A percentile compares a stretch with the other conserved stretches of the same genome.
These are phyloP conservation scores for Neobulgaria alba DNA, from an alignment of 2,329 filamentous ascomycete species.

Conservation along the genomic window DNA sequence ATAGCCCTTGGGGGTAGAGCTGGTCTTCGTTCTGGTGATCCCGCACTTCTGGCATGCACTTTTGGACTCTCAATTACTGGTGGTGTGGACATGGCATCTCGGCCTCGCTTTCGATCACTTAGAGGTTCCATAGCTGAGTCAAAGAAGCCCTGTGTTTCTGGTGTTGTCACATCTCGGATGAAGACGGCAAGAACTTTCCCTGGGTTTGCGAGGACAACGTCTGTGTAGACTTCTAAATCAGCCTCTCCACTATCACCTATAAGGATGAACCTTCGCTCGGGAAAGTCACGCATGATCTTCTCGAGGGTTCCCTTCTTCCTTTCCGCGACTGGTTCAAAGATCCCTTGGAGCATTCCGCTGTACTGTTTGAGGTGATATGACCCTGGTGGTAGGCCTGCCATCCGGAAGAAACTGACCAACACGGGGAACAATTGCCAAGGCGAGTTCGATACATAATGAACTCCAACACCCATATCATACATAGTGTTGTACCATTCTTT, in stretches of 20 bases:
- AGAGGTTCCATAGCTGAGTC: constrained; percentile 38
- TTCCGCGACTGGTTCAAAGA: constrained; percentile 95
- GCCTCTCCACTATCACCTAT: constrained; percentile 95
- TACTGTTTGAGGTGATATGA: constrained; percentile 97
- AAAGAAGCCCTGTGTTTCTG: constrained; percentile 66
- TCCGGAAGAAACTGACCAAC: constrained; percentile 73
- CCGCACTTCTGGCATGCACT: constrained; percentile 8
- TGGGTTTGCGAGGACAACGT: constrained; percentile 78
- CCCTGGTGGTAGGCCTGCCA: constrained; percentile 72
- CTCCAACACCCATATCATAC: constrained; percentile 69
- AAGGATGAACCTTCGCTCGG: constrained; percentile 77
- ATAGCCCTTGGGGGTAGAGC: constrained; percentile 19
- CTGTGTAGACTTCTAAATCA: constrained; percentile 93
- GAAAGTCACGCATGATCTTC: constrained; percentile 81
- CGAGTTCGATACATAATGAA: constrained; percentile 99
- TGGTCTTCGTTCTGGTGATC: constrained; percentile 19
- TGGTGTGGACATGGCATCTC: constrained; percentile 7
- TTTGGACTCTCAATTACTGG: constrained; percentile 16
- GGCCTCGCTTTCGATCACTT: constrained; percentile 18
- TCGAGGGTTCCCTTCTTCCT: constrained; percentile 85
- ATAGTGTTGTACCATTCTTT: constrained; percentile 80
- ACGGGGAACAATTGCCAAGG: constrained; percentile 97
- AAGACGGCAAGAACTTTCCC: constrained; percentile 77
- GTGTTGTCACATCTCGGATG: constrained; percentile 89
- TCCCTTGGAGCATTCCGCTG: constrained; percentile 91